Base-by-base conservation (phyloP, 176 grass and related monocot species). In the Paspalum vaginatum region DNA sequence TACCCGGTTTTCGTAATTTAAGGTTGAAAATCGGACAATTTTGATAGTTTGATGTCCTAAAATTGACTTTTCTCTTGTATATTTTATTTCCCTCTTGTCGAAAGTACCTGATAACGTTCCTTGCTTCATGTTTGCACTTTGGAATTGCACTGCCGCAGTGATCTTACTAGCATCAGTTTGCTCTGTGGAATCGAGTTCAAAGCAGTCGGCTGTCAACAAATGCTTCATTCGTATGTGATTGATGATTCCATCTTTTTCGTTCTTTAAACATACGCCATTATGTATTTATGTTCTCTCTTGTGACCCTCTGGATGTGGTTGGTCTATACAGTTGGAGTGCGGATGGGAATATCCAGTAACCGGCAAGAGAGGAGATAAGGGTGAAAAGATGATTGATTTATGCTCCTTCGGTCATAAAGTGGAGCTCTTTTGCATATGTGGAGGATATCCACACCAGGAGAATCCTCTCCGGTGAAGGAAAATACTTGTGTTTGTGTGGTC, bases 321-420 rank as follows among this genome's bases (percentile, higher is more conserved):
- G 45, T 77, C 75, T 55, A 26, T 47, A 25, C 47, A 32, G 32
- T 32, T 32, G 58, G 75, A 79, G 66, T 53, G 87, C 6, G 5
- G 76, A 74, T 77, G 51, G 82, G 87, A 89, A 89, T 92, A 90
- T 93, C 52, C 59, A 47, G 24, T 68, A 13, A 9, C 91, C 85
- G 88, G 41, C 85, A 74, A 87, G n/a, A 21, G 48, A 74, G 83
- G 78, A 77, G 81, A 91, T 77, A 89, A 82, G 45, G 68, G 79
- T 55, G 70, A 72, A 50, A 70, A 70, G 65, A 78, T 74, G 54
- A 88, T 81, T 21, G 77, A 77, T 50, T 51, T 59, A 60, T 47
- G 67, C 69, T 48, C 65, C 49, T 82, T 73, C 43, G 78, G 68
- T 78, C 61, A 81, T 32, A 81, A 78, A 89, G 63, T 73, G 37